Conservation (phyloP, 2,329 filamentous ascomycete genomes). For the Cercospora zeina region DNA sequence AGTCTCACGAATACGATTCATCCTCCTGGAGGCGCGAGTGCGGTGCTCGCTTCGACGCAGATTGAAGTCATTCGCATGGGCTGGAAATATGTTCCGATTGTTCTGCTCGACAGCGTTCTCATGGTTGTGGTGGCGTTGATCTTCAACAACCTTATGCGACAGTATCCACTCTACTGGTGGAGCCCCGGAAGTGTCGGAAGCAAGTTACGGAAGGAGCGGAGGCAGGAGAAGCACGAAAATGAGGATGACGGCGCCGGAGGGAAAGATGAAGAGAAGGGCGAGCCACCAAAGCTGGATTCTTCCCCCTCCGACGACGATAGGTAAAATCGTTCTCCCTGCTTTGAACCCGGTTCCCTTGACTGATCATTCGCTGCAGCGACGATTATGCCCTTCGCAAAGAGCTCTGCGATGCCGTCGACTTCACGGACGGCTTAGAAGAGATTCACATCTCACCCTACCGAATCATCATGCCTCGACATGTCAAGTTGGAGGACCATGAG, state of each 20-base stretch:
- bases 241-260: conserved; percentile 6
- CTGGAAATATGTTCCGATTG: conserved; percentile 49
- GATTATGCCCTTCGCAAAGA: conserved; percentile 28
- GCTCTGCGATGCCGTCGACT: conserved; percentile 25
- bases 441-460: conserved; percentile 40
- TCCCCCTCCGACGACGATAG: conserved; percentile 29
- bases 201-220: conserved; percentile 31
- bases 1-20: conserved; percentile 51
- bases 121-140: conserved; percentile 48
- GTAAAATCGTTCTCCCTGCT: conserved; percentile 9
- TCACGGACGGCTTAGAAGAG: conserved; percentile 23
- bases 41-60: conserved; percentile 48
- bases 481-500: conserved; percentile 43
- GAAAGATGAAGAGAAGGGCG: conserved; percentile 18
- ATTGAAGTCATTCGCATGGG: conserved; percentile 46
- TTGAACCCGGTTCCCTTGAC: background rate
- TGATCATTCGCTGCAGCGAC: conserved; percentile 7
- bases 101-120: conserved; percentile 46
- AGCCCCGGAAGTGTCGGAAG: conserved; percentile 44
- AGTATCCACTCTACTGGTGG: conserved; percentile 54
- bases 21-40: conserved; percentile 54
- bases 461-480: conserved; percentile 41
- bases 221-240: conserved; percentile 15
- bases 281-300: conserved; percentile 12
- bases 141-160: conserved; percentile 51